These are phyloP conservation scores for Vaccinium darrowii DNA, from an alignment of 148 eudicot genomes.

Conservation along the genomic window DNA sequence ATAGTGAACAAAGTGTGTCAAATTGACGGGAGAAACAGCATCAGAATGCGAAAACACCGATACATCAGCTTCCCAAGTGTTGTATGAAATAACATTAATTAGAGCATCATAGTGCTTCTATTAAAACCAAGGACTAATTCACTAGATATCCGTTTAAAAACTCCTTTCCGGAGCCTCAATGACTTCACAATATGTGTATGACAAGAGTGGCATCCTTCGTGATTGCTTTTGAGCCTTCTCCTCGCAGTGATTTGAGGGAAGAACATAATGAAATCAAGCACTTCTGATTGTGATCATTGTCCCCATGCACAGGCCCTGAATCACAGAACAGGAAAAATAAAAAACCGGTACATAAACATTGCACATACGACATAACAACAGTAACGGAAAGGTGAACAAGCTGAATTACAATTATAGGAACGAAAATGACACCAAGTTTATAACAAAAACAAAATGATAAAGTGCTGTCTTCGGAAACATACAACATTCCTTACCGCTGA, in stretches of 20 bases:
- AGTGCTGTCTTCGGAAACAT: background rate
- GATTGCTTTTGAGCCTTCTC: background rate
- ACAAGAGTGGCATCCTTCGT: background rate
- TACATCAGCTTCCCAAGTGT: conserved; percentile 1
- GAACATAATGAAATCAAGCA: background rate
- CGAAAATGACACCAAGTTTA: background rate
- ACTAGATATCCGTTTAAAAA: conserved; percentile 1
- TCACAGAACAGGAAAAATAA: background rate
- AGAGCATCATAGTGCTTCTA: background rate
- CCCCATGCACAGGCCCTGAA: conserved; percentile 18
- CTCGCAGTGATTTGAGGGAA: background rate
- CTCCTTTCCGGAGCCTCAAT: background rate
- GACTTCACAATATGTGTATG: background rate
- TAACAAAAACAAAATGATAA: background rate
- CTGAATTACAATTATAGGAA: background rate
- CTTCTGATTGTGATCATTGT: background rate
- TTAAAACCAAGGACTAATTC: conserved; percentile 3
- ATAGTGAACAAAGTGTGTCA: background rate
- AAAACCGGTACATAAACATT: background rate
- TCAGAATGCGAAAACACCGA: background rate
- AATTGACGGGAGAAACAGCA: background rate
- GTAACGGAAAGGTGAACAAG: background rate
- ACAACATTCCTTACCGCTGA: background rate
- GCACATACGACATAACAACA: background rate
- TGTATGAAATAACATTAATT: background rate